Percentiles rank a stretch among this genome's conserved stretches.
phyloP scores from a whole-genome alignment of 2,329 filamentous ascomycete genomes.

The Aureobasidium sp. region DNA sequence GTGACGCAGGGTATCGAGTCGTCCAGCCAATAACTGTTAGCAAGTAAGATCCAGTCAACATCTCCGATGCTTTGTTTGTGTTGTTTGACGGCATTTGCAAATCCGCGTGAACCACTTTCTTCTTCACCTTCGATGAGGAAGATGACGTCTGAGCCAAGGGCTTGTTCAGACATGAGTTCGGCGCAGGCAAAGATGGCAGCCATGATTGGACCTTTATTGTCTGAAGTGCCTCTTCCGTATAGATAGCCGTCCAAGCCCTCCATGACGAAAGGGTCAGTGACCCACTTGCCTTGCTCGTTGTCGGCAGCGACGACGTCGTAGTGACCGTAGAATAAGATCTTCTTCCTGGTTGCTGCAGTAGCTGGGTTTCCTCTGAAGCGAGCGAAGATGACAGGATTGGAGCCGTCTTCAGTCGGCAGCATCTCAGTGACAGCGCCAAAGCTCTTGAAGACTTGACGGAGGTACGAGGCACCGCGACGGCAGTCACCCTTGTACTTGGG shows the following conservation, averaged over 20 bases:
- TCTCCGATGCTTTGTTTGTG: constrained; percentile 81
- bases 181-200: constrained; percentile 91
- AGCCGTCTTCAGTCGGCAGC: constrained; percentile 68
- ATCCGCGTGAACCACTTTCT: constrained; percentile 87
- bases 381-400: constrained; percentile 90
- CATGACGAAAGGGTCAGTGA: constrained; percentile 80
- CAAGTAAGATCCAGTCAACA: constrained; percentile 88
- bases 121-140: constrained; percentile 97
- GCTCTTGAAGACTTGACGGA: constrained; percentile 84
- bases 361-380: constrained; percentile 73
- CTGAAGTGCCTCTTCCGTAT: constrained; percentile 91
- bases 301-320: constrained; percentile 96
- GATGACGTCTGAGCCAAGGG: constrained; percentile 77
- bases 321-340: constrained; percentile 93
- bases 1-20: constrained; percentile 93
- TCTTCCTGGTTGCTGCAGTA: constrained; percentile 62
- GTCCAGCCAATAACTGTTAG: constrained; percentile 98
- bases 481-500: constrained; percentile 86
- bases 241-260: constrained; percentile 85
- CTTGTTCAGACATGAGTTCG: constrained; percentile 77
- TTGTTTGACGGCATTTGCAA: constrained; percentile 71
- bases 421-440: constrained; percentile 86
- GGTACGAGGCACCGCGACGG: constrained; percentile 81
- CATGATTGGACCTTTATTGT: constrained; percentile 95
- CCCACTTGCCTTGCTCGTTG: constrained; percentile 74